These are phyloP conservation scores for Ustilago nuda DNA, from an alignment of 1,284 basidiomycete genomes.

Conservation along the genomic window DNA sequence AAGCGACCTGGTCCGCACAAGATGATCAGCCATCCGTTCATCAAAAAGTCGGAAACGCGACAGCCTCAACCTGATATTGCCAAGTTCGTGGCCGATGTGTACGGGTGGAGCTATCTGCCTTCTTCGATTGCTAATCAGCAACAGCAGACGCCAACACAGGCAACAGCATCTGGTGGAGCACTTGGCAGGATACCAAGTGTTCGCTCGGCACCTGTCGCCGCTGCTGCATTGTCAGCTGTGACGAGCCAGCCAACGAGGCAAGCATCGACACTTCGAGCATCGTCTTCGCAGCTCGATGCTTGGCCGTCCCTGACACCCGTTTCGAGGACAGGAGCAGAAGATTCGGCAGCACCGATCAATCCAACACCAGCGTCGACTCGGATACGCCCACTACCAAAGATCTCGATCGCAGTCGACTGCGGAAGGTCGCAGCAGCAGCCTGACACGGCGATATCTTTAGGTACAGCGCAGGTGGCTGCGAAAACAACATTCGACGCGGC, in stretches of 20 bases:
- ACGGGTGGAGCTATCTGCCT: constrained; percentile 76
- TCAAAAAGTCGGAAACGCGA: constrained; percentile 80
- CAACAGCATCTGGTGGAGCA: constrained; percentile 16
- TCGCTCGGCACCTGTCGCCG: constrained; percentile 42
- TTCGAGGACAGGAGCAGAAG: background rate
- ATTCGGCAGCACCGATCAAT: background rate
- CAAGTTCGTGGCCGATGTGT: constrained; percentile 86
- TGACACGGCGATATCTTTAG: background rate
- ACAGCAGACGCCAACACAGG: constrained; percentile 43
- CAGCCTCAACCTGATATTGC: constrained; percentile 74
- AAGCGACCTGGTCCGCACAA: constrained; percentile 85
- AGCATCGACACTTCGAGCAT: constrained; percentile 4
- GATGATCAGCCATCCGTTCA: constrained; percentile 89
- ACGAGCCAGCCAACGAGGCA: constrained; percentile 7
- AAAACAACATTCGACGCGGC: background rate
- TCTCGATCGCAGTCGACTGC: constrained; percentile 26
- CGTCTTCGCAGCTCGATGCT: constrained; percentile 9
- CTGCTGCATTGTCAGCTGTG: constrained; percentile 16
- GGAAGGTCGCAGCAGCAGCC: background rate
- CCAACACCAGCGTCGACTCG: background rate
- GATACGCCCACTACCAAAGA: constrained; percentile 31
- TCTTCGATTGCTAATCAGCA: constrained; percentile 41
- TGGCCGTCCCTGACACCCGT: constrained; percentile 13
- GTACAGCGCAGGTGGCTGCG: background rate
- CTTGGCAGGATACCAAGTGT: constrained; percentile 46